These are phyloP conservation scores for Hapsidospora chrysogenum DNA, from an alignment of 495 filamentous ascomycete genomes.

Conservation along the genomic window DNA sequence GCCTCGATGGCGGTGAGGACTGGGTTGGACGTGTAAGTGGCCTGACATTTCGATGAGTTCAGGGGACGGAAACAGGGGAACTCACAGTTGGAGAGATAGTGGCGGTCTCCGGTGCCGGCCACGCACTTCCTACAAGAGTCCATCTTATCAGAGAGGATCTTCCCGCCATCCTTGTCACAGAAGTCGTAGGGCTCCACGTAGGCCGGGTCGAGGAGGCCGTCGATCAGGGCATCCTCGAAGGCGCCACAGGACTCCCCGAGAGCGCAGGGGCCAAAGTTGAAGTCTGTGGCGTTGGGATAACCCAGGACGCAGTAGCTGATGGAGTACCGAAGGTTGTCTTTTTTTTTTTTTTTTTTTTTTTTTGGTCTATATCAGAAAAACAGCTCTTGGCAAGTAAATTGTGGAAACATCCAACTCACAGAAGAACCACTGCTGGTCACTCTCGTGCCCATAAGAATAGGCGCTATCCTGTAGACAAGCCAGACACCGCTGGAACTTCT, in stretches of 20 bases:
- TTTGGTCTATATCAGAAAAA: neutral
- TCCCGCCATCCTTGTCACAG: conserved; percentile 16
- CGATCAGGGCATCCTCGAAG: conserved; percentile 13
- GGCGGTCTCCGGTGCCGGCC: conserved; percentile 14
- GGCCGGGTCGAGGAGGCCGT: conserved; percentile 14
- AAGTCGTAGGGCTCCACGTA: conserved; percentile 19
- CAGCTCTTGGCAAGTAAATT: no score
- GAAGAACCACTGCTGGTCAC: conserved; percentile 33
- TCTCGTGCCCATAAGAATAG: conserved; percentile 23
- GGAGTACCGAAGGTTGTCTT: conserved; percentile 31
- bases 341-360: no score
- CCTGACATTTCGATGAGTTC: neutral
- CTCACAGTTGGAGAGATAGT: conserved; percentile 26
- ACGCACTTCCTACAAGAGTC: conserved; percentile 22
- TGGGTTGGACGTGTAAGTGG: conserved; percentile 9
- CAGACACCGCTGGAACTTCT: conserved; percentile 31
- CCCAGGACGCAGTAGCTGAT: conserved; percentile 27
- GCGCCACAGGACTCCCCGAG: conserved; percentile 23
- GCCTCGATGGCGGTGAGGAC: conserved; percentile 28
- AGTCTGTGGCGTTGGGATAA: conserved; percentile 22
- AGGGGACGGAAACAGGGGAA: no score
- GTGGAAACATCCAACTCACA: conserved; percentile 18
- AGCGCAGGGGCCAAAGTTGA: conserved; percentile 21
- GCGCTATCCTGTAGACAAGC: conserved; percentile 33
- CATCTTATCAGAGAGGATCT: conserved; percentile 9